phyloP scores from a whole-genome alignment of 768 basidiomycete species.

The Mycena amicta region DNA sequence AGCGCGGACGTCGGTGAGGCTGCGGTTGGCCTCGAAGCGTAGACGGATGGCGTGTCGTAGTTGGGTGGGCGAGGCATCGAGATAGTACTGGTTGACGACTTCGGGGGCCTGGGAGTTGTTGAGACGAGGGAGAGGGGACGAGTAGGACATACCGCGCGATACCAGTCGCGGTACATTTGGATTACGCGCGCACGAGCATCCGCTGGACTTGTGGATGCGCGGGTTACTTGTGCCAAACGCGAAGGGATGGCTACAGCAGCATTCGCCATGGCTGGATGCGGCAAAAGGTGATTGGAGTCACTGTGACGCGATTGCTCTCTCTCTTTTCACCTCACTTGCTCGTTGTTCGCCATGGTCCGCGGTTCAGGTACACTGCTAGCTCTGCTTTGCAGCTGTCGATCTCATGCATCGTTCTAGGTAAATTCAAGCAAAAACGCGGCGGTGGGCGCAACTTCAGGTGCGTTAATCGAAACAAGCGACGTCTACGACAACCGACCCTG shows the following conservation, averaged over 20 bases:
- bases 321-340: conserved; percentile 7
- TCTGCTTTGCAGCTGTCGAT: not conserved
- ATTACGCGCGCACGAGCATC: conserved; percentile 71
- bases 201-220: conserved; percentile 54
- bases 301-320: not conserved
- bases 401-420: conserved; percentile 46
- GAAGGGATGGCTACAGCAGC: conserved; percentile 86
- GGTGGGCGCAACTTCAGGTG: conserved; percentile 87
- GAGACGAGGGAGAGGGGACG: not conserved
- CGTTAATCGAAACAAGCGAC: conserved; percentile 19
- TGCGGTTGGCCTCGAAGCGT: conserved; percentile 83
- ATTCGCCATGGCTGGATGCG: conserved; percentile 45
- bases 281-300: conserved; percentile 7
- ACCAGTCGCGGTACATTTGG: conserved; percentile 90
- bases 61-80: conserved; percentile 76
- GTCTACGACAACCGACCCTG: no score
- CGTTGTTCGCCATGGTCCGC: conserved; percentile 45
- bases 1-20: conserved; percentile 77
- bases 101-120: conserved; percentile 75
- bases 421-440: conserved; percentile 85
- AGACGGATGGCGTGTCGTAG: conserved; percentile 83
- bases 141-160: conserved; percentile 73
- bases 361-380: conserved; percentile 41
- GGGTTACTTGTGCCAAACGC: conserved; percentile 75
- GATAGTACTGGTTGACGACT: conserved; percentile 78